phyloP scores from a whole-genome alignment of 805 yeast species.

The Saccharomycopsis sp. region DNA sequence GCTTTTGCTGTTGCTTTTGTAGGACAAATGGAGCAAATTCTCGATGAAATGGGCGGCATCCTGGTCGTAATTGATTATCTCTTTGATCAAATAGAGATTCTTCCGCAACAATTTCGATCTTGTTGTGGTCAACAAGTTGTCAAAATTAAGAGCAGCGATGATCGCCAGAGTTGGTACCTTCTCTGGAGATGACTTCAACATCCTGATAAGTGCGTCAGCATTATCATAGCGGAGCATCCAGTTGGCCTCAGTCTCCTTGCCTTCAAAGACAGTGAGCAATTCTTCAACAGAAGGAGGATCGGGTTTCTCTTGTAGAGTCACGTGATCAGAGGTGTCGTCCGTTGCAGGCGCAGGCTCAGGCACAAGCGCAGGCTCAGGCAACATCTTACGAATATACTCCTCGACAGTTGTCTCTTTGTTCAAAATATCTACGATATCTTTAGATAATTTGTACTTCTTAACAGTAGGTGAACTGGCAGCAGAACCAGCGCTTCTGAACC shows the following conservation, averaged over 20 bases:
- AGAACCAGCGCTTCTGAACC: not conserved
- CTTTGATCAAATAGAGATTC: not conserved
- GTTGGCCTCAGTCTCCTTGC: not conserved
- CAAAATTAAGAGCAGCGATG: not conserved
- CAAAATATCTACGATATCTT: not conserved
- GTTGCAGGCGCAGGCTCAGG: no score
- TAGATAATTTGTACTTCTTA: not conserved
- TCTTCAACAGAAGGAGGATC: not conserved
- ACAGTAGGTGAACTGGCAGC: not conserved
- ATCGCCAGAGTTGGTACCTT: not conserved
- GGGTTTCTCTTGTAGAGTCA: not conserved
- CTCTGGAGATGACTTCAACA: not conserved
- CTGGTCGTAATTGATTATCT: not conserved
- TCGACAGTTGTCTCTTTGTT: not conserved
- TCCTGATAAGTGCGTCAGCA: not conserved
- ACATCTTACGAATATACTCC: not conserved
- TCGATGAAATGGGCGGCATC: not conserved
- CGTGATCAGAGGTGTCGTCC: not conserved
- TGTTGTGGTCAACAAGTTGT: not conserved
- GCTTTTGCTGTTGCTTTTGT: slow-evolving; percentile 3
- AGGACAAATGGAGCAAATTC: not conserved
- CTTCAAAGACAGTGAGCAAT: not conserved
- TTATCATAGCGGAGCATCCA: not conserved
- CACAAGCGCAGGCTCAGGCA: no score
- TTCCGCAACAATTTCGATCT: not conserved